Evolutionary conservation across 306 rosid species (phyloP).

Genomic region (Spatholobus suberectus): DNA sequence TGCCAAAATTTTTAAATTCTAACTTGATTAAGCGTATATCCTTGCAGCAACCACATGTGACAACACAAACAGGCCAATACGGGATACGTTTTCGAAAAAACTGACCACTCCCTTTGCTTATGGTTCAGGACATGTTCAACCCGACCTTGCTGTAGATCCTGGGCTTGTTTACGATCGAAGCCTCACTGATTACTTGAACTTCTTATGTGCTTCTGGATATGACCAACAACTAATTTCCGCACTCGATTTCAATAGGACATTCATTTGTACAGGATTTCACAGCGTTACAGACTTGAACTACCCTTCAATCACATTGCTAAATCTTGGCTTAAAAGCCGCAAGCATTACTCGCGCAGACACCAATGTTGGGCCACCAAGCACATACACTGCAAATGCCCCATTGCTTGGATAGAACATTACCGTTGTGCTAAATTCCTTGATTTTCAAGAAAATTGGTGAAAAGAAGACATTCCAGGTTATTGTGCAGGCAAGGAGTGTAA

Average conservation of each 20-base stretch:
- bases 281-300: constrained; percentile 35
- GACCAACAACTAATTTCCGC: constrained; percentile 15
- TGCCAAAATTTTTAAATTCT: neutral
- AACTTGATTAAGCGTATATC: neutral
- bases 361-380: constrained; percentile 39
- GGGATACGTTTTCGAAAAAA: neutral
- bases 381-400: constrained; percentile 2
- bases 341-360: constrained; percentile 23
- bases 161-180: constrained; percentile 37
- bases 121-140: constrained; percentile 37
- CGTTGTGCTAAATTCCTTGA: constrained; percentile 30
- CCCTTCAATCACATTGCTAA: constrained; percentile 44
- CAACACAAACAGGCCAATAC: constrained; percentile 23
- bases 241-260: constrained; percentile 16
- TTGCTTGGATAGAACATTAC: neutral
- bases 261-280: constrained; percentile 14
- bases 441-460: neutral
- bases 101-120: constrained; percentile 28
- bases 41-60: constrained; percentile 20
- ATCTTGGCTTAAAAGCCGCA: neutral
- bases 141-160: constrained; percentile 38
- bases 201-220: constrained; percentile 40
- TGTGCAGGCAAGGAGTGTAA: constrained; percentile 27
- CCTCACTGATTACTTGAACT: constrained; percentile 33
- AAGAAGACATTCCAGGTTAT: constrained; percentile 27